phyloP scores from a whole-genome alignment of 352 stramenopile species.

The Globisporangium cylindrosporum region DNA sequence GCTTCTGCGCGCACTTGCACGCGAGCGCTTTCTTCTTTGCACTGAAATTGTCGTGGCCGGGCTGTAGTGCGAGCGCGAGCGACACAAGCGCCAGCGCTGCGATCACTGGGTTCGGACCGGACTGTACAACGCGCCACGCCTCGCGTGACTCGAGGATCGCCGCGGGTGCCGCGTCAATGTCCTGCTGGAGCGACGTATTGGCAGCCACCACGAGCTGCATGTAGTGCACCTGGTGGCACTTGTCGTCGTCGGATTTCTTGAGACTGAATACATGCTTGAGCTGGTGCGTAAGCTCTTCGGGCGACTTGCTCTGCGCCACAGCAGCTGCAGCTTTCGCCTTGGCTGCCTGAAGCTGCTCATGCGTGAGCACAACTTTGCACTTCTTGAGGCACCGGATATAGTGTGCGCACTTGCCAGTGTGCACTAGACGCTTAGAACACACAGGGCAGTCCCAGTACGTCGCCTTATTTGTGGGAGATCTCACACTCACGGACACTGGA shows the following conservation, averaged over 20 bases:
- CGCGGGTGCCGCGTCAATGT: background rate
- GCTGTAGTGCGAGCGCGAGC: background rate
- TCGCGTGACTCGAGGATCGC: conserved; percentile 9
- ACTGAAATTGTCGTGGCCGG: too few relatives aligned
- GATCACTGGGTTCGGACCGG: conserved; percentile 13
- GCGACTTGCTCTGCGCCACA: background rate
- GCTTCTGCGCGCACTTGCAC: background rate
- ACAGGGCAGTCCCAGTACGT: conserved; percentile 19
- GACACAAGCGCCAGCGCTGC: conserved; percentile 15
- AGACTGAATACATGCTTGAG: conserved; percentile 1
- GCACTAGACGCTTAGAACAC: conserved; percentile 10
- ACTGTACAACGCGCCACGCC: conserved; percentile 4
- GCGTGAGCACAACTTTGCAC: conserved; percentile 11
- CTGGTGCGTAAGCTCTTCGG: conserved; percentile 10
- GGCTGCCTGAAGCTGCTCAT: conserved; percentile 11
- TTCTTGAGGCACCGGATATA: conserved; percentile 11
- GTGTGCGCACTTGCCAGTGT: conserved; percentile 14
- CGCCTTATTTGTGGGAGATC: background rate
- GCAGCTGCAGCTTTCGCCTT: background rate
- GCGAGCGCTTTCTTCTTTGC: background rate
- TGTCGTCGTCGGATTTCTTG: conserved; percentile 2
- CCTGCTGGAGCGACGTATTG: conserved; percentile 14
- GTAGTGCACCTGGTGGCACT: conserved; percentile 13
- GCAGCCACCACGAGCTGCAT: conserved; percentile 17
- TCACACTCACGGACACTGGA: background rate